Evolutionary conservation across 169 alveolate species (phyloP).

Genomic region (Pseudocohnilembus persalinus): DNA sequence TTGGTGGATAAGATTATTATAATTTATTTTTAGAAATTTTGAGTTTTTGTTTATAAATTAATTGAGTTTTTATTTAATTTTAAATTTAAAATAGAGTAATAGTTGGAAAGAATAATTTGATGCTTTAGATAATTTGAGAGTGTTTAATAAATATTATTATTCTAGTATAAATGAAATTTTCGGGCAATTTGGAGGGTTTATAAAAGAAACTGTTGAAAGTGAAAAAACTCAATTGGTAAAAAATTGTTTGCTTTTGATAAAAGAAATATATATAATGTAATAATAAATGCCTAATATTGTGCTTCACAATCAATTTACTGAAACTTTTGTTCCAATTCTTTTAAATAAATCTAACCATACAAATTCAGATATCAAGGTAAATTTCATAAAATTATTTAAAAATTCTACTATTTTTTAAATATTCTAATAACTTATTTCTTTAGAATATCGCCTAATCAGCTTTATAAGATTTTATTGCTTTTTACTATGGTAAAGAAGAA

Average conservation of each 20-base stretch:
- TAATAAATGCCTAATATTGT: background rate
- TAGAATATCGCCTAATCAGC: background rate
- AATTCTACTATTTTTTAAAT: no score
- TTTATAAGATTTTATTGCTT: background rate
- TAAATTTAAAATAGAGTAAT: background rate
- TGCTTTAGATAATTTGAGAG: background rate
- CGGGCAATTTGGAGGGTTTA: background rate
- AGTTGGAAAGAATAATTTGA: background rate
- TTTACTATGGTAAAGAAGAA: background rate
- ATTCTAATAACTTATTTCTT: no score
- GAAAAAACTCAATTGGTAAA: background rate
- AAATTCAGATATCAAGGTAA: background rate
- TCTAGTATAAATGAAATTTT: background rate
- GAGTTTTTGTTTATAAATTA: no score
- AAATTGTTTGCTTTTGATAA: background rate
- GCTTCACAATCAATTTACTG: background rate
- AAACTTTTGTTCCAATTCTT: background rate
- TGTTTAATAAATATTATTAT: no score
- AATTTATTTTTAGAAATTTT: no score
- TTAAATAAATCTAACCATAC: background rate
- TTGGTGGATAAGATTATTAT: no score
- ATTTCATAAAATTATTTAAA: no score
- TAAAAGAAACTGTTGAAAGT: background rate
- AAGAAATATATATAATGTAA: background rate
- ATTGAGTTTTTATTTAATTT: no score